Conservation (phyloP, 1,284 basidiomycete genomes). For the Fomes fomentarius region DNA sequence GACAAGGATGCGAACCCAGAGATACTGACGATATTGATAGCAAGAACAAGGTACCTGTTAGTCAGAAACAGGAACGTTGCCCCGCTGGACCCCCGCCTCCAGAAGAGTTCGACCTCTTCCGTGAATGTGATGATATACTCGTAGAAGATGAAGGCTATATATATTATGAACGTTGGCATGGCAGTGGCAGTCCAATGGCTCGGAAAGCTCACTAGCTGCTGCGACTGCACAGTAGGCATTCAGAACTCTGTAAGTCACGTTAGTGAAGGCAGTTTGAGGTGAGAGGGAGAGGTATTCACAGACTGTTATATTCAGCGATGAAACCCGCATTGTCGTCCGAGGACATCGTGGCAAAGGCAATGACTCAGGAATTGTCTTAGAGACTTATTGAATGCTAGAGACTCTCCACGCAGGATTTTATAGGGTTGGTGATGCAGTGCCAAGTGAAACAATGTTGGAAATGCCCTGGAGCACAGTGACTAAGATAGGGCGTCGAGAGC, state of each 20-base stretch:
- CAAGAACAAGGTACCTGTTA: not conserved
- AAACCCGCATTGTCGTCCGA: not conserved
- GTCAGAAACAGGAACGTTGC: not conserved
- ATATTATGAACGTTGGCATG: not conserved
- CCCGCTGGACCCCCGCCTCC: not conserved
- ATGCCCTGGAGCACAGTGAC: too few species aligned
- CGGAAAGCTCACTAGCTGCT: not conserved
- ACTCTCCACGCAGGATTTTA: too few species aligned
- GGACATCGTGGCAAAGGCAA: not conserved
- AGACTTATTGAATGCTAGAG: too few species aligned
- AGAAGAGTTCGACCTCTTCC: not conserved
- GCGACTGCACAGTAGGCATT: not conserved
- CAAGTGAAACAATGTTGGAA: too few species aligned
- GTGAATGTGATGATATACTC: constrained; percentile 1
- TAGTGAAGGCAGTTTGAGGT: not conserved
- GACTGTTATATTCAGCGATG: too few species aligned
- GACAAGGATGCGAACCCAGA: not conserved
- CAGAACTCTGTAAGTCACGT: not conserved
- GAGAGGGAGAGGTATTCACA: not conserved
- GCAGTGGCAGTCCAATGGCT: not conserved
- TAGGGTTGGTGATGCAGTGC: too few species aligned
- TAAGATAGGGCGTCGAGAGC: too few species aligned
- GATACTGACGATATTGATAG: not conserved
- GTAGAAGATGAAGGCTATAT: not conserved
- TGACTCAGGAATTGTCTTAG: too few species aligned